Evolutionary conservation across 306 rosid genomes (phyloP).

Genomic region (Cicer cuneatum): DNA sequence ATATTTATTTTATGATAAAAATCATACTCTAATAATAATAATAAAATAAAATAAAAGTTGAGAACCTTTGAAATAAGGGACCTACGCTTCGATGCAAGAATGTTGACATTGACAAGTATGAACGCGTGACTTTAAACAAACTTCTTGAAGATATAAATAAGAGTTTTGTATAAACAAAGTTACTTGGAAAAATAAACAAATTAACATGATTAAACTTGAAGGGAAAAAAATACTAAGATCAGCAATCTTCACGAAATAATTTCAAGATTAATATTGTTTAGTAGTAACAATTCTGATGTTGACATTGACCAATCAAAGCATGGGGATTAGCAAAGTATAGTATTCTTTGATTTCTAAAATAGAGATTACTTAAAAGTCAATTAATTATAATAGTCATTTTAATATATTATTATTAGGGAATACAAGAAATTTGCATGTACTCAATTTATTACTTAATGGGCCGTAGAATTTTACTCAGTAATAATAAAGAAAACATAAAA

Average conservation of each 20-base stretch:
- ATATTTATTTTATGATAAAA: not conserved
- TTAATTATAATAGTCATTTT: not conserved
- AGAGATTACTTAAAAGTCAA: not conserved
- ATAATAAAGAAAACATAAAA: not conserved
- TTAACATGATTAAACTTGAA: constrained; percentile 38
- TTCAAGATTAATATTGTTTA: constrained; percentile 18
- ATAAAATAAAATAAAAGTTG: not conserved
- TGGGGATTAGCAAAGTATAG: constrained; percentile 18
- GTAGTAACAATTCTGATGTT: not conserved
- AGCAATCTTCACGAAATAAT: constrained; percentile 19
- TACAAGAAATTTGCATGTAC: no score
- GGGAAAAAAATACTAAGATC: not conserved
- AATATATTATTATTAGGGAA: no score
- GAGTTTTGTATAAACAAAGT: constrained; percentile 37
- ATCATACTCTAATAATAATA: not conserved
- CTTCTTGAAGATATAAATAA: constrained; percentile 19
- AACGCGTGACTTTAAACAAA: constrained; percentile 34
- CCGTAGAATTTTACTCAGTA: not conserved
- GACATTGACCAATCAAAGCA: constrained; percentile 19
- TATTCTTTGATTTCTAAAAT: constrained; percentile 12
- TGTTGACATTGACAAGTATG: constrained; percentile 33
- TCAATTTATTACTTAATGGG: no score
- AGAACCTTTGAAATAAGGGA: constrained; percentile 9
- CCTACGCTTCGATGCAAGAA: constrained; percentile 20
- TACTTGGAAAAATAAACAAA: constrained; percentile 38